These are phyloP conservation scores for Polyporus tsugae DNA, from an alignment of 1,284 basidiomycete genomes.

Conservation along the genomic window DNA sequence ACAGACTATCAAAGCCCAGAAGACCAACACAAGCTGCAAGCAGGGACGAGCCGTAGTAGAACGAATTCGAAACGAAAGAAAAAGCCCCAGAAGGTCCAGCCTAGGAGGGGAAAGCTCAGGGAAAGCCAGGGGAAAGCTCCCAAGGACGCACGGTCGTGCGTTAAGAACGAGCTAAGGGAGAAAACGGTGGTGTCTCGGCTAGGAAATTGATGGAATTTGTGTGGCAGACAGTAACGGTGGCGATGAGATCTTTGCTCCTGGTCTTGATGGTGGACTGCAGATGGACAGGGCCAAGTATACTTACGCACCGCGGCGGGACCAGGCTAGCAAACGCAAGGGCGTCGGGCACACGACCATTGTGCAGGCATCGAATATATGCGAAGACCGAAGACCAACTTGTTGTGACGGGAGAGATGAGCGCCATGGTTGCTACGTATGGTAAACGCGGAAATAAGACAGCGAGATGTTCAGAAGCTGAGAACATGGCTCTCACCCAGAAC, in stretches of 20 bases:
- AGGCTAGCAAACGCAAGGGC: not conserved
- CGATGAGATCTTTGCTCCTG: constrained; percentile 28
- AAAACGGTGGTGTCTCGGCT: not conserved
- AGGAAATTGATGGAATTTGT: constrained; percentile 6
- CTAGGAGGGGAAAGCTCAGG: constrained; percentile 18
- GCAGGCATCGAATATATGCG: not conserved
- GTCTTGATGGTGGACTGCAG: constrained; percentile 22
- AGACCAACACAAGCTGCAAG: constrained; percentile 12
- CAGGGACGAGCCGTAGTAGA: not conserved
- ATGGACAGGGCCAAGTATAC: too few species aligned
- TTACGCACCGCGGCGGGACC: not conserved
- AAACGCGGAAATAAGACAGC: not conserved
- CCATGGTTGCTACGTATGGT: not conserved
- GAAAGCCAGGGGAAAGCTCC: constrained; percentile 11
- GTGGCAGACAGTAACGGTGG: constrained; percentile 28
- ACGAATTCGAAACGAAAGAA: constrained; percentile 19
- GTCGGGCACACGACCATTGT: not conserved
- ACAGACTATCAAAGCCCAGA: constrained; percentile 33
- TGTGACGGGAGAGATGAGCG: not conserved
- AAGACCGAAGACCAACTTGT: not conserved
- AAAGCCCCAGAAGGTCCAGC: constrained; percentile 19
- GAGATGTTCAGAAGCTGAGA: not conserved
- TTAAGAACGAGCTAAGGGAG: constrained; percentile 15
- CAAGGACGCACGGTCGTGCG: constrained; percentile 18
- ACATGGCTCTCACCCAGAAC: not conserved